Evolutionary conservation across 2,329 filamentous ascomycete genomes (phyloP).

Genomic region (Trichoderma polysporum): DNA sequence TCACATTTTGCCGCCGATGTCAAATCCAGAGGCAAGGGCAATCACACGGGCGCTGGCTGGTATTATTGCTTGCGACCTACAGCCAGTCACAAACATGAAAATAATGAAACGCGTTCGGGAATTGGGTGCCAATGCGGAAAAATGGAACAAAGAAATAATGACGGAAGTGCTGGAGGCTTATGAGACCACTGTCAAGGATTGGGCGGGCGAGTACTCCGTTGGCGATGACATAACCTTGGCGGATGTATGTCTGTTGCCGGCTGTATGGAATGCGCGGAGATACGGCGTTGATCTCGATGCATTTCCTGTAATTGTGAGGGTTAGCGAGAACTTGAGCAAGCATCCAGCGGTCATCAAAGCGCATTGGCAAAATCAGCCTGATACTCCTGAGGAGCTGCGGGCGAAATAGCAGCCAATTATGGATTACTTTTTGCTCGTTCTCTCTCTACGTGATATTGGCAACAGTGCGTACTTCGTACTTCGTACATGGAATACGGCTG

Average conservation of each 20-base stretch:
- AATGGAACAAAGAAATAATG: conserved; percentile 55
- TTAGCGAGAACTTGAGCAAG: conserved; percentile 47
- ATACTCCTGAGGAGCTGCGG: conserved; percentile 41
- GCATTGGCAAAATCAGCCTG: conserved; percentile 54
- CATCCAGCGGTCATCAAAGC: conserved; percentile 52
- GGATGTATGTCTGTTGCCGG: conserved; percentile 58
- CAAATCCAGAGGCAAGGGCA: conserved; percentile 45
- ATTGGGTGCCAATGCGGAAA: conserved; percentile 43
- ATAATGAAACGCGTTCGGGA: conserved; percentile 50
- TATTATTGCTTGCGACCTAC: conserved; percentile 57
- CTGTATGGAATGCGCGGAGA: conserved; percentile 56
- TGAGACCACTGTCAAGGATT: conserved; percentile 43
- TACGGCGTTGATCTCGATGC: conserved; percentile 51
- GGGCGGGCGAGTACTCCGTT: conserved; percentile 52
- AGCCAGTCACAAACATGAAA: conserved; percentile 59
- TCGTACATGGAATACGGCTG: background rate
- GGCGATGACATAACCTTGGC: conserved; percentile 57
- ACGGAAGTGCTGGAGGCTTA: conserved; percentile 56
- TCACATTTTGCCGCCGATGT: conserved; percentile 50
- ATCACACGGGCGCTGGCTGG: conserved; percentile 51
- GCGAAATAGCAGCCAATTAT: background rate
- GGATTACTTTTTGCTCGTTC: background rate
- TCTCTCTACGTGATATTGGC: background rate
- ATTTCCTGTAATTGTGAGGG: conserved; percentile 47
- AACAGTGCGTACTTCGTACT: background rate